Base-by-base conservation (phyloP, 1,284 basidiomycete species). In the Cryptococcus sp. region DNA sequence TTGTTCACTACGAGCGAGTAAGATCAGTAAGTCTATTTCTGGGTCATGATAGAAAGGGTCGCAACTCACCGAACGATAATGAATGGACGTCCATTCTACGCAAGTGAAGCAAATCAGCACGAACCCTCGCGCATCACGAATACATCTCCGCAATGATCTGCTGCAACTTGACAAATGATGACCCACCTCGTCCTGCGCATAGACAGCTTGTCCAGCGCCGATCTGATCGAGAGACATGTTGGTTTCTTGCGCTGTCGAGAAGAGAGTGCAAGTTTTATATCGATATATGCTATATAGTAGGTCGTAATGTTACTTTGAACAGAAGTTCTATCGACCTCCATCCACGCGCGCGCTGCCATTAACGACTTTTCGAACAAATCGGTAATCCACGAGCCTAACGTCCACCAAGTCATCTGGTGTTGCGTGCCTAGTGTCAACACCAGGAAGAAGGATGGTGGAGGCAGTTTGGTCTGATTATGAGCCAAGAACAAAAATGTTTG, bases 71-170 rank as follows among this genome's bases (percentile, higher is more conserved):
- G 86, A 59, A 97, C 85, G 78, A 99, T 95, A 78, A 99, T 97
- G 80, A 98, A 98, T 25, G 95, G 95, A 49, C 93, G 83, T 48
- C 94, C 93, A 79, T 94, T 96, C 91, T 95, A 66, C 10, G 10
- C n/a, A 29, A 17, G n/a, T 23, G 26, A n/a, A 38, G 23, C 48
- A 37, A 37, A 34, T 34, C 29, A 34, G 29, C 29, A 34, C 29
- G 29, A 13, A 13, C 13, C 29, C 29, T 34, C 13, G 29, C 29
- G 29, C 29, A 34, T 34, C 29, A 10, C 29, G 29, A 34, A 13
- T 13, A 5, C 29, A 34, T 34, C 29, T 34, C 3, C 13, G 8
- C 25, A 44, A 44, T n/a, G 11, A 25, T 52, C 25, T 39, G 25
- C 52, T 60, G 6, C 23, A 34, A 39, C 3, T 15, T 17, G 23